Percentiles rank a stretch among this genome's conserved stretches.
phyloP scores from a whole-genome alignment of 352 stramenopile genomes.

The Globisporangium splendens region DNA sequence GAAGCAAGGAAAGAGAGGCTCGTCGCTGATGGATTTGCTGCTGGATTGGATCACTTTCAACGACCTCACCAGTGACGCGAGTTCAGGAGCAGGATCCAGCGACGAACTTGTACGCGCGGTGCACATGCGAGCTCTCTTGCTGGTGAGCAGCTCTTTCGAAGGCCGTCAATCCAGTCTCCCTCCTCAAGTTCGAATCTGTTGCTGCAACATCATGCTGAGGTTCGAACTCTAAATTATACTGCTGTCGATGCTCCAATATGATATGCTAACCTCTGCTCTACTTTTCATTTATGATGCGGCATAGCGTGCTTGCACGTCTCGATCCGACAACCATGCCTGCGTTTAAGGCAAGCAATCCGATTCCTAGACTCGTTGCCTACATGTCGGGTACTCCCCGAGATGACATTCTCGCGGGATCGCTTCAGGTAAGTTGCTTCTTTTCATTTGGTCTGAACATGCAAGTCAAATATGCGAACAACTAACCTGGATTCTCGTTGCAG shows the following conservation, averaged over 20 bases:
- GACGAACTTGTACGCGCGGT: constrained; percentile 7
- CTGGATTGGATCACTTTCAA: constrained; percentile 30
- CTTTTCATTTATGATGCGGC: background rate
- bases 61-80: background rate
- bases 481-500: constrained; percentile 1
- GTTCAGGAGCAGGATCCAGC: constrained; percentile 1
- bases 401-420: constrained; percentile 8
- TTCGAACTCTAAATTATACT: constrained; percentile 15
- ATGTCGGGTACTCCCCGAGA: background rate
- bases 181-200: constrained; percentile 55
- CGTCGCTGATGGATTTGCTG: constrained; percentile 28
- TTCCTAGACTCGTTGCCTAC: constrained; percentile 4
- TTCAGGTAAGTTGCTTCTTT: constrained; percentile 11
- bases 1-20: background rate
- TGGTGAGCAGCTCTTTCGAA: constrained; percentile 13
- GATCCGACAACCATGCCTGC: constrained; percentile 4
- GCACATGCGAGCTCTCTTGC: constrained; percentile 11
- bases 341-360: constrained; percentile 7
- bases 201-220: constrained; percentile 65
- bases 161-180: constrained; percentile 20
- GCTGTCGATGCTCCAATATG: background rate
- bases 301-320: constrained; percentile 11
- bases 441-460: background rate
- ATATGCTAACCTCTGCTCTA: background rate
- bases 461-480: background rate